Percentiles rank a stretch among this genome's conserved stretches.
Conservation (phyloP, 441 rosid genomes). For the Populus tomentosa region DNA sequence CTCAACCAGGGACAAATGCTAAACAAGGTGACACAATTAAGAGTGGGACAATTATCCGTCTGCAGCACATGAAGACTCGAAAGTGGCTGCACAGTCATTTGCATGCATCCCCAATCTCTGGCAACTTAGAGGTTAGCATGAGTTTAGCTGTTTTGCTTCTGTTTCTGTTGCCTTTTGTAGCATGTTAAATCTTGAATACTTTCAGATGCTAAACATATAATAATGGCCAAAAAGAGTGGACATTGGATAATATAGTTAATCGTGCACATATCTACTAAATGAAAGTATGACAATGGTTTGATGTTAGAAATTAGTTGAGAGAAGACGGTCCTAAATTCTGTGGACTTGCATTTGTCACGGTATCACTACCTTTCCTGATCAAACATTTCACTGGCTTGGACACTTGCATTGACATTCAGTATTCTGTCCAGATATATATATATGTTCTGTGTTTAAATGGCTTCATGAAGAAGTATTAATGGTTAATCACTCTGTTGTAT, state of each 20-base stretch:
- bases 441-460: background rate
- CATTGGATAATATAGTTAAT: background rate
- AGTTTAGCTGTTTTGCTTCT: background rate
- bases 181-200: background rate
- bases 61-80: constrained; percentile 92
- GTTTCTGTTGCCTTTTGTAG: too few species aligned
- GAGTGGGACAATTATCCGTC: constrained; percentile 61
- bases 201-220: background rate
- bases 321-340: background rate
- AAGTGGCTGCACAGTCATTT: constrained; percentile 96
- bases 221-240: background rate
- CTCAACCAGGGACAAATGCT: constrained; percentile 45
- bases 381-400: background rate
- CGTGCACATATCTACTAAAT: background rate
- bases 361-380: background rate
- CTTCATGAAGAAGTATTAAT: background rate
- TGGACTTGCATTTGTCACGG: background rate
- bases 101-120: constrained; percentile 89
- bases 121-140: constrained; percentile 80
- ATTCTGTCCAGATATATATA: background rate
- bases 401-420: background rate
- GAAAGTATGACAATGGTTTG: background rate
- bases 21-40: constrained; percentile 80
- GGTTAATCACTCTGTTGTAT: background rate
- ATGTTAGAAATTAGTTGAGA: background rate